phyloP scores from a whole-genome alignment of 441 rosid species.

The Adansonia madagascariensis region DNA sequence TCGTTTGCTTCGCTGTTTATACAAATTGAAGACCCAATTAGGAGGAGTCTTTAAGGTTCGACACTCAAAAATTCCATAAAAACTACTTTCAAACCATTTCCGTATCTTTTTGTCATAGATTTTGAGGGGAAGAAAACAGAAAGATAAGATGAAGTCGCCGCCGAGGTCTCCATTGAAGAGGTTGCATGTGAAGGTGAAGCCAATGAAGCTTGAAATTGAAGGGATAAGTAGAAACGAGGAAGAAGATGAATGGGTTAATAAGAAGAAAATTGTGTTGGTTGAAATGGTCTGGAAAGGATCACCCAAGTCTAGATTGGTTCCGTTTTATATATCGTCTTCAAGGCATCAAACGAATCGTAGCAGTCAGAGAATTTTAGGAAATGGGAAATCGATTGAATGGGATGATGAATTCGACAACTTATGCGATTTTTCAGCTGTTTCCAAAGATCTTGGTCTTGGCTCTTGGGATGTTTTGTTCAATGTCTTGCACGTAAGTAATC shows the following conservation, averaged over 20 bases:
- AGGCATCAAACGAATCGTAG: conserved; percentile 29
- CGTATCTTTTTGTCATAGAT: not conserved
- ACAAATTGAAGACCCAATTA: not conserved
- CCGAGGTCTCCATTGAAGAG: conserved; percentile 28
- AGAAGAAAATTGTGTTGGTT: conserved; percentile 26
- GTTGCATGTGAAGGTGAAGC: conserved; percentile 47
- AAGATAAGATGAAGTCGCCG: conserved; percentile 31
- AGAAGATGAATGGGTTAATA: not conserved
- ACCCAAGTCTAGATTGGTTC: conserved; percentile 35
- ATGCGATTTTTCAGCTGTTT: conserved; percentile 31
- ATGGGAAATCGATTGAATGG: conserved; percentile 38
- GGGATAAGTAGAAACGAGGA: conserved; percentile 29
- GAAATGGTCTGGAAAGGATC: conserved; percentile 49
- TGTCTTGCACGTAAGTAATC: conserved; percentile 40
- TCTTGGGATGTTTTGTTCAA: conserved; percentile 43
- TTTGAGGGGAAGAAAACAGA: not conserved
- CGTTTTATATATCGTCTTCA: conserved; percentile 30
- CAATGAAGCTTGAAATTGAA: conserved; percentile 41
- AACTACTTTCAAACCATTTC: not conserved
- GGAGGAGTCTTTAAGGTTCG: not conserved
- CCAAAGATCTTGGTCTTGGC: conserved; percentile 29
- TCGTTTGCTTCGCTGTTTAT: conserved; percentile 3
- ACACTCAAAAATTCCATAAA: conserved; percentile 1
- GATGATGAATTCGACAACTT: conserved; percentile 48
- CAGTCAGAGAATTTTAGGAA: conserved; percentile 25